Evolutionary conservation across 176 grass and related monocot genomes (phyloP).

Genomic region (Raddia distichophylla): DNA sequence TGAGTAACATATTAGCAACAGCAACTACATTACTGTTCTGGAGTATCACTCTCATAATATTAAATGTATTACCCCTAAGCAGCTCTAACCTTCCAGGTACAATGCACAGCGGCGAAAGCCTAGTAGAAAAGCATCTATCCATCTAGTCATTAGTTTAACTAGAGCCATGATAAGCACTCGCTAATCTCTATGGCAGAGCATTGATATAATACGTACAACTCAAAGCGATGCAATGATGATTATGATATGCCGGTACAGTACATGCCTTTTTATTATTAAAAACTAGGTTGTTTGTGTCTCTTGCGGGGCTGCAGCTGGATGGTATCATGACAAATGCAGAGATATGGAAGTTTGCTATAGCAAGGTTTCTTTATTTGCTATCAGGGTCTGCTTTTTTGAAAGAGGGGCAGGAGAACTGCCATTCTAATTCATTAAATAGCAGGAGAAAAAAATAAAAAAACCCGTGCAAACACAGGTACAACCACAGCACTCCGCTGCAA

Average conservation of each 20-base stretch:
- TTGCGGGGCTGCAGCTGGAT: not conserved
- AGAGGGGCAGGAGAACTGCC: too few relatives aligned
- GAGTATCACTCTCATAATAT: not conserved
- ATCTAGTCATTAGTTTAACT: not conserved
- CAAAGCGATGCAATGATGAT: not conserved
- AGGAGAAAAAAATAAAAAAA: too few relatives aligned
- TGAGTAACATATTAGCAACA: not conserved
- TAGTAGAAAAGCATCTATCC: not conserved
- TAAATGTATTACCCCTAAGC: not conserved
- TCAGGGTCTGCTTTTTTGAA: not conserved
- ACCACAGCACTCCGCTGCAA: too few relatives aligned
- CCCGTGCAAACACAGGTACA: too few relatives aligned
- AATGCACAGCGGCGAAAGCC: constrained; percentile 3
- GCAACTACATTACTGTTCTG: not conserved
- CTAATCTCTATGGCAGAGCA: not conserved
- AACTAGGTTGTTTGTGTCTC: not conserved
- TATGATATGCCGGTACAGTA: not conserved
- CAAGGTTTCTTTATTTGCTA: not conserved
- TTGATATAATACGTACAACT: not conserved
- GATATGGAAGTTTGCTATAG: not conserved
- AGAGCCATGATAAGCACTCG: not conserved
- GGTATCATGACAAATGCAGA: not conserved
- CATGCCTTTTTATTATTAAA: not conserved
- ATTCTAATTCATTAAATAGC: too few relatives aligned
- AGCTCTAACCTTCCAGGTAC: not conserved